Conservation (phyloP, 352 stramenopile genomes). For the Pythium myriotylum region DNA sequence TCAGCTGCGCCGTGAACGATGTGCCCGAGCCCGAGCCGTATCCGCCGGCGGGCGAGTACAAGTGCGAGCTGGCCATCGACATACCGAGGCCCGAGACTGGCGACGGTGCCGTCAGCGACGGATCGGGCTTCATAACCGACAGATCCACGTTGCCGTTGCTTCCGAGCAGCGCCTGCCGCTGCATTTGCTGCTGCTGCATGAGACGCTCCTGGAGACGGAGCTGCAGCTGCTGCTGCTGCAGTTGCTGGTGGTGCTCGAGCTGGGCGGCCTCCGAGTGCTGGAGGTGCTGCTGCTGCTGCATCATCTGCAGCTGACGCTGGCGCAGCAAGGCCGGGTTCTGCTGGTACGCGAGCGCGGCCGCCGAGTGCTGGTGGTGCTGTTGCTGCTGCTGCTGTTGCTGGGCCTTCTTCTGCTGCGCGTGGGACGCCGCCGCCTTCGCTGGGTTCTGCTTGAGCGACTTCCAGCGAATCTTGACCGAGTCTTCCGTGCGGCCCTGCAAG, state of each 20-base stretch:
- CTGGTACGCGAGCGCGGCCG: slow-evolving; percentile 45
- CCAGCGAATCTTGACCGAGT: slow-evolving; percentile 95
- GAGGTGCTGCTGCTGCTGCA: slow-evolving; percentile 75
- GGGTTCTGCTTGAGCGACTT: slow-evolving; percentile 89
- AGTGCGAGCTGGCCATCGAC: slow-evolving; percentile 28
- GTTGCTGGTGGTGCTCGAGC: slow-evolving; percentile 70
- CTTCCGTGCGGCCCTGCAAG: slow-evolving; percentile 89
- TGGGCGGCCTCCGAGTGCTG: slow-evolving; percentile 65
- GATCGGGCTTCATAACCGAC: slow-evolving; percentile 31
- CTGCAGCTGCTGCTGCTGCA: slow-evolving; percentile 66
- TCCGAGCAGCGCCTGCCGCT: slow-evolving; percentile 16
- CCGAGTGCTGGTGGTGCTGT: slow-evolving; percentile 47
- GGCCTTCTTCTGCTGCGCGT: slow-evolving; percentile 81
- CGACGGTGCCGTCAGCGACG: slow-evolving; percentile 21
- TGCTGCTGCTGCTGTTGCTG: slow-evolving; percentile 59
- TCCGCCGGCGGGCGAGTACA: slow-evolving; percentile 20
- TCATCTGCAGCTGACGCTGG: slow-evolving; percentile 65
- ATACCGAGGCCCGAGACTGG: slow-evolving; percentile 23
- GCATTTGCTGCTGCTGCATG: slow-evolving; percentile 31
- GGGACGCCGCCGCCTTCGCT: slow-evolving; percentile 69
- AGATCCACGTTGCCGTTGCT: slow-evolving; percentile 14
- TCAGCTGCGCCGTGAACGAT: slow-evolving; percentile 32
- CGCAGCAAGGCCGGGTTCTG: slow-evolving; percentile 67
- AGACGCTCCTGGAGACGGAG: slow-evolving; percentile 36
- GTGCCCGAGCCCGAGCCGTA: slow-evolving; percentile 4